These are phyloP conservation scores for Phytophthora meadii DNA, from an alignment of 352 stramenopile species.

Conservation along the genomic window DNA sequence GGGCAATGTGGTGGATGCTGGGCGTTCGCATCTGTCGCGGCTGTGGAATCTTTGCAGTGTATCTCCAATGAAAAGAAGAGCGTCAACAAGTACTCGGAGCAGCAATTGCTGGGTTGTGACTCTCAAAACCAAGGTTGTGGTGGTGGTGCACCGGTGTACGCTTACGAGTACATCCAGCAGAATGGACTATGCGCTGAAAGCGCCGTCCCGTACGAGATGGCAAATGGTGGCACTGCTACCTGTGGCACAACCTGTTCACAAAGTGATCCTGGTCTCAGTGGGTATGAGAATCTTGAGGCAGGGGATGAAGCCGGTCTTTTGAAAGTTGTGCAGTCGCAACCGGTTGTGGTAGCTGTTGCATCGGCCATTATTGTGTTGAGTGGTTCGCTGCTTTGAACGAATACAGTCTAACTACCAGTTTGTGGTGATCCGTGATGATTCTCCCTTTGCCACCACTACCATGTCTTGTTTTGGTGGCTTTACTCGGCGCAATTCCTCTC, in stretches of 20 bases:
- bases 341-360: conserved; percentile 93
- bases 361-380: conserved; percentile 82
- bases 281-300: conserved; percentile 70
- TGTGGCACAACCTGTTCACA: conserved; percentile 44
- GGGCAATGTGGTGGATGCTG: conserved; percentile 96
- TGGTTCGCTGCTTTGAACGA: conserved; percentile 13
- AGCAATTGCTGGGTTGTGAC: conserved; percentile 93
- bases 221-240: conserved; percentile 14
- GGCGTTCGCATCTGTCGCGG: conserved; percentile 94
- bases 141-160: conserved; percentile 90
- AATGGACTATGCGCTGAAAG: conserved; percentile 80
- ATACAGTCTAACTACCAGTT: conserved; percentile 13
- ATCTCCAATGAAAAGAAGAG: conserved; percentile 64
- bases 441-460: conserved; percentile 17
- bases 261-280: conserved; percentile 36
- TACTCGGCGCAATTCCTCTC: too few relatives aligned
- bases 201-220: conserved; percentile 77
- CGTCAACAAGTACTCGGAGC: conserved; percentile 89
- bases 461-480: conserved; percentile 16
- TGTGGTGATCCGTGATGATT: conserved; percentile 5
- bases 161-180: conserved; percentile 91
- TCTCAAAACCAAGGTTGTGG: conserved; percentile 87
- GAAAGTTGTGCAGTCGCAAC: conserved; percentile 88
- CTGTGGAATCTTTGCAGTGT: conserved; percentile 90
- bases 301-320: conserved; percentile 73